Percentiles rank a stretch among this genome's conserved stretches.
Evolutionary conservation across 108 stramenopile species (phyloP).

Genomic region (Fragilaria radians): DNA sequence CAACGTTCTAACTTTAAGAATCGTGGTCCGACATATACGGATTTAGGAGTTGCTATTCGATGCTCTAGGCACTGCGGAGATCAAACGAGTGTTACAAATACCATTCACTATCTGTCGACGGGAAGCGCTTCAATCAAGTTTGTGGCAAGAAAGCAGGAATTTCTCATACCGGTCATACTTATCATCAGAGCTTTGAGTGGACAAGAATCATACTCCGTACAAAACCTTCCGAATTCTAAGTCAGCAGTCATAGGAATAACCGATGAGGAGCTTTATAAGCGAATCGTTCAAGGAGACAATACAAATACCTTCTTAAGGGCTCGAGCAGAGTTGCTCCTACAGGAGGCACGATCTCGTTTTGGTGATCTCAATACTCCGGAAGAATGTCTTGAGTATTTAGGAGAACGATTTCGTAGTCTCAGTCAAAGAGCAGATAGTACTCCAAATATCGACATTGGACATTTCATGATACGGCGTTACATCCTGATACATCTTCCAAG

Average conservation of each 20-base stretch:
- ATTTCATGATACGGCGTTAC: constrained; percentile 79
- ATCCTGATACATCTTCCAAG: constrained; percentile 78
- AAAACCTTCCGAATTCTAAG: constrained; percentile 16
- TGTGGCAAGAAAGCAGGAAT: constrained; percentile 87
- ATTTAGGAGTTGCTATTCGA: constrained; percentile 79
- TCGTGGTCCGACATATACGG: constrained; percentile 78
- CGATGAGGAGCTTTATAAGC: constrained; percentile 85
- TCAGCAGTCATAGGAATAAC: constrained; percentile 62
- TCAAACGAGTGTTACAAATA: constrained; percentile 89
- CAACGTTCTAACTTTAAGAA: constrained; percentile 90
- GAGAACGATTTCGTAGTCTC: constrained; percentile 83
- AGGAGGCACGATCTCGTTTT: constrained; percentile 80
- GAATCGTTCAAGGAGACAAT: constrained; percentile 82
- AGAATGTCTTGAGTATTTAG: constrained; percentile 88
- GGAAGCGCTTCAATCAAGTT: constrained; percentile 94
- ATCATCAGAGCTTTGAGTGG: constrained; percentile 83
- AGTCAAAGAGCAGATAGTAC: constrained; percentile 59
- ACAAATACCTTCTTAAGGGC: constrained; percentile 88
- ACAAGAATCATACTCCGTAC: constrained; percentile 6
- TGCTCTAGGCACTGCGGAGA: constrained; percentile 77
- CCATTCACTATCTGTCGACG: constrained; percentile 91
- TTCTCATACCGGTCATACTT: constrained; percentile 88
- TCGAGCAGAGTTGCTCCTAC: constrained; percentile 87
- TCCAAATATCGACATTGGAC: constrained; percentile 83
- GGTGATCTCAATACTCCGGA: constrained; percentile 74